Evolutionary conservation across 2,329 filamentous ascomycete genomes (phyloP), one percentile per base, ranked within the genome.

Genomic region (Clarireedia monteithiana): DNA sequence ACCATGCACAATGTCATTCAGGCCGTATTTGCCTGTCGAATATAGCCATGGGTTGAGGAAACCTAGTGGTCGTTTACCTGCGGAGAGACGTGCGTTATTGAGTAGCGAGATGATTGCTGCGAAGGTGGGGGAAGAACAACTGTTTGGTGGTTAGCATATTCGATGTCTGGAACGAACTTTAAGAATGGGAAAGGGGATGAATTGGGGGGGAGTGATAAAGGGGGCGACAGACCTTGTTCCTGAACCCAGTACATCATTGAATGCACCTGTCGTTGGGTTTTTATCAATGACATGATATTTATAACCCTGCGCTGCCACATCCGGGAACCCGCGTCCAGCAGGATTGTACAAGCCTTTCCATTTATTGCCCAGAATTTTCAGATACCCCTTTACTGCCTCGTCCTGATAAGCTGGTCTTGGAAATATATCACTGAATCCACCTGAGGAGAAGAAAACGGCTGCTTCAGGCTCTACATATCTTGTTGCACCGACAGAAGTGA

Each of bases 401-500:
- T 74, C 63, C 62, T 82, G 79, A 62, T 75, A 82, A 5, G 59
- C 61, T 0, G 78, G 77, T 2, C 72, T 71, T 3, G 68, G 17
- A 59, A 77, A 81, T 64, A 76, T 75, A 64, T 79, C 73, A 59
- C 73, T 76, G 69, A 81, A 81, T 1, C 78, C 78, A 3, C 74
- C 74, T 2, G 68, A 67, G 47, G 72, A 78, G 46, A 73, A 73
- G 48, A 45, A 51, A 23, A 51, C 53, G 17, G 48, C 58, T 20
- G 26, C 69, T 61, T 81, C 78, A 5, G 78, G 78, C 51, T 73
- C 64, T 47, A 76, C 72, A 53, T 74, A 70, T 63, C 71, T 70
- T 2, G 82, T 83, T 3, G 80, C 84, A 17, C 86, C 85, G 2
- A 88, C 79, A 2, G 77, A 71, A 0, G 85, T 88, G 7, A 88